These are phyloP conservation scores for Eleusine indica DNA, from an alignment of 176 grass and related monocot species.

Conservation along the genomic window DNA sequence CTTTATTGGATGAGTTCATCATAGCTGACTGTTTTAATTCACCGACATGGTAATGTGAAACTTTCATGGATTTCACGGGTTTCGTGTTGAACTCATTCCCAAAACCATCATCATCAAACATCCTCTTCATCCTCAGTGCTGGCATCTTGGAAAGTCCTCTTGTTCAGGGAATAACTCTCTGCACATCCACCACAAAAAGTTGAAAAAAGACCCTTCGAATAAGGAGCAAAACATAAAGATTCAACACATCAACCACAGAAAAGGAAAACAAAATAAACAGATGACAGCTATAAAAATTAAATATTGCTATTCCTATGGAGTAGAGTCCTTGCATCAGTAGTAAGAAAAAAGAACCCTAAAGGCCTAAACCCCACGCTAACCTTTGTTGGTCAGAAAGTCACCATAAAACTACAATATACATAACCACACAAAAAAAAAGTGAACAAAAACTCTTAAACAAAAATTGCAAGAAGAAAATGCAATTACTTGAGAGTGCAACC, in stretches of 20 bases:
- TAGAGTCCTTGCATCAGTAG: background rate
- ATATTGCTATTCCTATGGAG: background rate
- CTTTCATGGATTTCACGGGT: conserved; percentile 43
- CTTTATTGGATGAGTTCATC: conserved; percentile 41
- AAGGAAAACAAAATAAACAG: conserved; percentile 3
- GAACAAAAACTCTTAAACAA: background rate
- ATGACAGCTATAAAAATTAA: background rate
- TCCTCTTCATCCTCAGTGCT: conserved; percentile 72
- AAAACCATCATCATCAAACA: conserved; percentile 40
- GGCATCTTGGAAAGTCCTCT: conserved; percentile 58
- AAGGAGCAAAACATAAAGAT: conserved; percentile 5
- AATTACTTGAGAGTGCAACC: conserved; percentile 9
- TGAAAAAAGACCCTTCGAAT: background rate
- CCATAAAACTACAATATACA: background rate
- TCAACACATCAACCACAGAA: conserved; percentile 10
- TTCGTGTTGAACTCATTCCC: conserved; percentile 41
- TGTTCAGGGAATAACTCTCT: conserved; percentile 5
- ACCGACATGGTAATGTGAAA: conserved; percentile 38
- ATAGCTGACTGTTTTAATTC: conserved; percentile 42
- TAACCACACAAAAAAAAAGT: background rate
- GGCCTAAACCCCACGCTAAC: background rate
- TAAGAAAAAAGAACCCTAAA: background rate
- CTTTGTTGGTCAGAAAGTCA: too few relatives aligned
- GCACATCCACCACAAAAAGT: conserved; percentile 25
- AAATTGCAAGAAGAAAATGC: background rate